Base-by-base conservation (phyloP, 2,329 filamentous ascomycete species). In the Botrytis hyacinthi region DNA sequence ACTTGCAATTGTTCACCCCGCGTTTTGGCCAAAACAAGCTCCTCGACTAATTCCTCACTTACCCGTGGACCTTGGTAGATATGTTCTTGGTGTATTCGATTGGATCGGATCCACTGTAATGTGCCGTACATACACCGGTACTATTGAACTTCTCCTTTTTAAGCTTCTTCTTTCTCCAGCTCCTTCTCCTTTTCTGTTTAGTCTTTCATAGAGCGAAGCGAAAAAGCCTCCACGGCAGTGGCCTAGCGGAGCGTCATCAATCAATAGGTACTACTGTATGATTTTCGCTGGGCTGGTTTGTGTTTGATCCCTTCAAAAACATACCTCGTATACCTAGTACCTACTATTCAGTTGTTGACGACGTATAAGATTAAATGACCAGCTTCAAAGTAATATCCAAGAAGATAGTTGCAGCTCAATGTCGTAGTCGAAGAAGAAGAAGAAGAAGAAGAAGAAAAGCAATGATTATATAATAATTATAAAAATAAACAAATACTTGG, bases 151-250 rank as follows among this genome's bases (percentile, higher is more conserved):
- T 29, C n/a, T 54, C n/a, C 48, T n/a, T 44, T 14, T 10, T 12
- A 40, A 40, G 12, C 4, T 42, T 44, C 40, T 42, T 16, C 40
- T 42, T 42, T 51, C 48, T 54, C n/a, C n/a, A n/a, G n/a, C n/a
- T n/a, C 7, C n/a, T 29, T 9, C 51, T 54, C 51, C 51, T 18
- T 44, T 44, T 16, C 12, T 29, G 12, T 10, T 1, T 20, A n/a
- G 4, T n/a, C 14, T 7, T 16, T 5, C 48, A n/a, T 63, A 14
- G 61, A 63, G 61, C 40, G 40, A 32, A 63, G 40, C 60, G 60
- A 62, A 62, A 29, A 62, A 29, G 60, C 37, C 37, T 62, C 60
- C 60, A 62, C 60, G 37, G 37, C 60, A 62, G 60, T 62, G 60
- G 37, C 60, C 60, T 3, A 44, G 61, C 61, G 40, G 62, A 37